Base-by-base conservation (phyloP, 306 rosid genomes). In the Cicer cuneatum region DNA sequence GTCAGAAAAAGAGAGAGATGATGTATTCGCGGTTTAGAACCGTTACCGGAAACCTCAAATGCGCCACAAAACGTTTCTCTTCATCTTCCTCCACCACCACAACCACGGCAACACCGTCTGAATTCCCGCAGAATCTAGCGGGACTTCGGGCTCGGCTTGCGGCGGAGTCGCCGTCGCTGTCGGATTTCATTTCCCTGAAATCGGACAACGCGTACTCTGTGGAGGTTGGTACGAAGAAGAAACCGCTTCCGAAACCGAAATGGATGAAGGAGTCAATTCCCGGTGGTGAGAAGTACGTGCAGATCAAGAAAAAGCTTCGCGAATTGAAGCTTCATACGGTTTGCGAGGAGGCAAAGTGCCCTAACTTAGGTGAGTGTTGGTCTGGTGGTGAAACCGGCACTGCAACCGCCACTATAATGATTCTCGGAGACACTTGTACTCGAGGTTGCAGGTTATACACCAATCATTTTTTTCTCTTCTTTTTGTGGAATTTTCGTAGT, bases 331-430 rank as follows among this genome's bases (percentile, higher is more conserved):
- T 95, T 21, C 96, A 92, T 83, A 95, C 99, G 0, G 98, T 95
- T 41, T 95, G 99, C 66, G 99, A 95, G 81, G 99, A 95, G 79
- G 99, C 98, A 2, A 83, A 62, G 41, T 94, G 99, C 66, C 99
- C 99, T 48, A 95, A 95, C 71, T 80, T 95, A 73, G 97, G 96
- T 0, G 99, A 95, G 86, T 95, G 99, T 85, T 95, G 99, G 98
- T 95, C 99, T 61, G 99, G 99, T 45, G 99, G 99, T 16, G 98
- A 95, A 84, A 95, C 99, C 0, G 99, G 98, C 6, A 90, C 99
- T 15, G 99, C 99, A 67, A 95, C 99, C 0, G 99, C 98, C 51
- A 95, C 99, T 19, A 95, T 95, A 73, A 95, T 95, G 99, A 95
- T 95, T 46, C 86, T 95, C 33, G 99, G 99, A 10, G 99, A 95